Percentiles rank a stretch among this genome's conserved stretches.
Evolutionary conservation across 495 filamentous ascomycete genomes (phyloP).

Genomic region (Podospora tetraspora): DNA sequence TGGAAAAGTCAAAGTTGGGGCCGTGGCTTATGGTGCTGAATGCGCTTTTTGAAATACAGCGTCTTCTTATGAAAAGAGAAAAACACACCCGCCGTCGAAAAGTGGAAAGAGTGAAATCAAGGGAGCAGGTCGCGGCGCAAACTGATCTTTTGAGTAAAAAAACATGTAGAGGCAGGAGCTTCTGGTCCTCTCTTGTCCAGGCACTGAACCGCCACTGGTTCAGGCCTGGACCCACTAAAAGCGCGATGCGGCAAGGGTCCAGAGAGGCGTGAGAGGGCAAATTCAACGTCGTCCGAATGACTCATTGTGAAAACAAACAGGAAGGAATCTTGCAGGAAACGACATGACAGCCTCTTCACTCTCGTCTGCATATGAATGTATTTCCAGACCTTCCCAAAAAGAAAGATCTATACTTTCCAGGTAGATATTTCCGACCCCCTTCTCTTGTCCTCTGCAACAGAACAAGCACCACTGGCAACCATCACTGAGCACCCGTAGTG

Average conservation of each 20-base stretch:
- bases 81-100: background rate
- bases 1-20: background rate
- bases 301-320: background rate
- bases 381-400: no score
- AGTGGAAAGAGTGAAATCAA: background rate
- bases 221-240: background rate
- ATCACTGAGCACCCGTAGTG: no score
- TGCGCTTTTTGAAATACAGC: constrained; percentile 56
- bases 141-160: background rate
- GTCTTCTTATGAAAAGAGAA: constrained; percentile 34
- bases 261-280: background rate
- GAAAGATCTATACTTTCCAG: no score
- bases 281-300: background rate
- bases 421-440: no score
- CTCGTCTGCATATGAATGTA: background rate
- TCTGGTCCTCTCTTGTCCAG: background rate
- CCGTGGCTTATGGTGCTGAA: background rate
- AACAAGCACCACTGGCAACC: no score
- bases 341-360: background rate
- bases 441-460: no score
- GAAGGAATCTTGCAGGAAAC: background rate
- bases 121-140: background rate
- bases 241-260: background rate
- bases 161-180: background rate
- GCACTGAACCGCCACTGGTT: background rate